Evolutionary conservation across 2,329 filamentous ascomycete species (phyloP).

Genomic region (Cryoendolithus antarcticus): DNA sequence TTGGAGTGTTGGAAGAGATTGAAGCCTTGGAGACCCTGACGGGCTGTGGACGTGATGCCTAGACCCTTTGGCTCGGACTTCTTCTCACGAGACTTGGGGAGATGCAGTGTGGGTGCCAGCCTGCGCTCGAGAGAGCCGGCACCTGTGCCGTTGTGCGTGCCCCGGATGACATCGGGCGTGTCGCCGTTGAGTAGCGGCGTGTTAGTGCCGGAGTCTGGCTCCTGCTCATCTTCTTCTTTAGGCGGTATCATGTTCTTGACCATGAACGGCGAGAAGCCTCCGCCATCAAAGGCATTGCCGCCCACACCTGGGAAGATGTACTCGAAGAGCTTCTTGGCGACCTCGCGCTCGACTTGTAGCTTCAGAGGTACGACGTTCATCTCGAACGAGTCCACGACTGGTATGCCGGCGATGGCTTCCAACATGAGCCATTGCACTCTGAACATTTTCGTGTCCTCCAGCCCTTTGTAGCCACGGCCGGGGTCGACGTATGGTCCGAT

Average conservation of each 20-base stretch:
- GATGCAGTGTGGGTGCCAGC: constrained; percentile 65
- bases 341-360: constrained; percentile 83
- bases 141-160: constrained; percentile 39
- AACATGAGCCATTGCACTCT: constrained; percentile 96
- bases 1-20: constrained; percentile 31
- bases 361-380: constrained; percentile 87
- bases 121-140: constrained; percentile 69
- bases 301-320: constrained; percentile 89
- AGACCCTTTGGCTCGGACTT: constrained; percentile 20
- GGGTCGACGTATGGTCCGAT: constrained; percentile 77
- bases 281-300: constrained; percentile 33
- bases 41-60: constrained; percentile 15
- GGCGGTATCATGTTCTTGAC: constrained; percentile 39
- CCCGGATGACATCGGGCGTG: background rate
- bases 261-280: constrained; percentile 51
- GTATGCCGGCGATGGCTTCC: constrained; percentile 93
- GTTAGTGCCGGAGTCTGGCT: constrained; percentile 2
- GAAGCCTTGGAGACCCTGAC: constrained; percentile 26
- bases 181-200: background rate
- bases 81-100: constrained; percentile 25
- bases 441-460: constrained; percentile 72
- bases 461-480: constrained; percentile 38
- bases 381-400: constrained; percentile 94
- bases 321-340: constrained; percentile 86
- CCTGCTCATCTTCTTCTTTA: constrained; percentile 37